Evolutionary conservation across 352 stramenopile species (phyloP).

Genomic region (Phytophthora multivora): DNA sequence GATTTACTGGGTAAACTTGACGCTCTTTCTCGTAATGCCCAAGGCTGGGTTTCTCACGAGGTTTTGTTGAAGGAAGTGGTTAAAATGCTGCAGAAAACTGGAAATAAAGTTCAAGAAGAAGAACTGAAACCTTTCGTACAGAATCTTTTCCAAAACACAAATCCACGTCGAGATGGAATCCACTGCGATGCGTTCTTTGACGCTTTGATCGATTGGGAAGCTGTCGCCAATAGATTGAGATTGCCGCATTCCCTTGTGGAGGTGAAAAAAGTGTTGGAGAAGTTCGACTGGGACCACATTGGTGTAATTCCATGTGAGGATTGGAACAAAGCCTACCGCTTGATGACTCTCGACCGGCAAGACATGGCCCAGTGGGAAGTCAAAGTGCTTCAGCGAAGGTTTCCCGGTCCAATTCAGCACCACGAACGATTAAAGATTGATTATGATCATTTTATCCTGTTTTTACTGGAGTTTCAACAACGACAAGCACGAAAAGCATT

Average conservation of each 20-base stretch:
- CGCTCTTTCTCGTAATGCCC: not conserved
- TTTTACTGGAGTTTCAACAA: slow-evolving; percentile 52
- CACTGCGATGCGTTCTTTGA: slow-evolving; percentile 49
- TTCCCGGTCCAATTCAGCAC: slow-evolving; percentile 18
- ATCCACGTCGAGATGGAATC: slow-evolving; percentile 16
- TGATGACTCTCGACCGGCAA: slow-evolving; percentile 13
- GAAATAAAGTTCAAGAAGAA: slow-evolving; percentile 4
- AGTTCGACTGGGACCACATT: slow-evolving; percentile 52
- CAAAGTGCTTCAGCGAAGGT: slow-evolving; percentile 42
- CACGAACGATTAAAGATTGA: slow-evolving; percentile 31
- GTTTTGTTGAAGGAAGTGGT: slow-evolving; percentile 17
- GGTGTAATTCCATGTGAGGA: slow-evolving; percentile 45
- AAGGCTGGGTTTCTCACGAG: slow-evolving; percentile 14
- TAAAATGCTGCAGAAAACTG: slow-evolving; percentile 30
- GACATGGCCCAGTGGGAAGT: slow-evolving; percentile 48
- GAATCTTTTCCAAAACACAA: not conserved
- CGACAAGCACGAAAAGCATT: slow-evolving; percentile 24
- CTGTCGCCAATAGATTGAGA: slow-evolving; percentile 22
- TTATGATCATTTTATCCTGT: slow-evolving; percentile 54
- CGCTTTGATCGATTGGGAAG: slow-evolving; percentile 49
- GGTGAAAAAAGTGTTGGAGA: slow-evolving; percentile 47
- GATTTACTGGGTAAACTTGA: slow-evolving; percentile 33
- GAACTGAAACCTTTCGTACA: slow-evolving; percentile 11
- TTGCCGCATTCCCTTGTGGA: slow-evolving; percentile 49
- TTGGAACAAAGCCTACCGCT: slow-evolving; percentile 54